A percentile compares a stretch with the other conserved stretches of the same genome.
Evolutionary conservation across 257 asterid species (phyloP).

Genomic region (Petrea volubilis): DNA sequence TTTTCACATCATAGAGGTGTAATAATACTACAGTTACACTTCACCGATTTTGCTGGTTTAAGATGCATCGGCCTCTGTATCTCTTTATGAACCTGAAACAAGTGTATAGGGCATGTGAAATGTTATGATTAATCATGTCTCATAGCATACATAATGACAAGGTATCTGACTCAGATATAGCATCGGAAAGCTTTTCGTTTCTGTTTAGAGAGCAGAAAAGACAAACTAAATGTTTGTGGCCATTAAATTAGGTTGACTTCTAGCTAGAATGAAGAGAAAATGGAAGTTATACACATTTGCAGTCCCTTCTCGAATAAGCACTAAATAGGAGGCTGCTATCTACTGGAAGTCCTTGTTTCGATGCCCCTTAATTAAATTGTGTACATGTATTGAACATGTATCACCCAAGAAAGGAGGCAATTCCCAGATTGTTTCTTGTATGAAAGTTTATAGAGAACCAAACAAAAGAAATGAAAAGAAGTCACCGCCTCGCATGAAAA

Average conservation of each 20-base stretch:
- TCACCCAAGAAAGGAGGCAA: neutral
- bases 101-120: neutral
- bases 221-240: too few species aligned
- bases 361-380: too few species aligned
- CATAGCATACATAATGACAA: neutral
- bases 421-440: neutral
- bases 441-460: neutral
- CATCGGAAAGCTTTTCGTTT: neutral
- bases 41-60: conserved; percentile 9
- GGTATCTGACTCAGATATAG: too few species aligned
- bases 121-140: neutral
- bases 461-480: neutral
- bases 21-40: neutral
- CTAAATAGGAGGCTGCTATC: too few species aligned
- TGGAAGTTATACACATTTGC: neutral
- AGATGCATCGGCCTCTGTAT: neutral
- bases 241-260: neutral
- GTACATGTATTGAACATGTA: too few species aligned
- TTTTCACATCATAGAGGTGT: neutral
- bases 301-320: neutral
- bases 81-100: neutral
- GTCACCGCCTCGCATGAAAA: neutral
- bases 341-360: too few species aligned
- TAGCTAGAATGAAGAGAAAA: neutral
- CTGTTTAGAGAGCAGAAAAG: neutral